Percentiles rank a stretch among this genome's conserved stretches.
Conservation (phyloP, 768 basidiomycete species). For the Dioszegia aurantiaca region DNA sequence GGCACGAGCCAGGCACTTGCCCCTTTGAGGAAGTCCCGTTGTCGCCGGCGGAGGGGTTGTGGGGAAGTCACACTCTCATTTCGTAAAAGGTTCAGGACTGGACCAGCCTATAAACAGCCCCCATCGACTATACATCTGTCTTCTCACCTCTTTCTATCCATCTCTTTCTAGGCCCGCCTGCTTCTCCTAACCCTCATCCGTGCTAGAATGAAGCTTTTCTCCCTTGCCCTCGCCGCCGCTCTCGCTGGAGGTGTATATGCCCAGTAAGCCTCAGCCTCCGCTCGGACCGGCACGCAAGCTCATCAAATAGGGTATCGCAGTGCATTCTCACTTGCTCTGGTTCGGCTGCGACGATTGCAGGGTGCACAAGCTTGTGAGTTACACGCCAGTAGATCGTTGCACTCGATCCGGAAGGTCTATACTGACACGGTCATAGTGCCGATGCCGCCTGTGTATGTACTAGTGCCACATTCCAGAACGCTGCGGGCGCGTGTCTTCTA, state of each 20-base stretch:
- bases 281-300: slow-evolving; percentile 4
- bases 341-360: slow-evolving; percentile 37
- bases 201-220: slow-evolving; percentile 37
- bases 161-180: background rate
- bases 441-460: slow-evolving; percentile 45
- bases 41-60: too few relatives aligned
- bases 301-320: slow-evolving; percentile 9
- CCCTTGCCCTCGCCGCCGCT: slow-evolving; percentile 27
- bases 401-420: background rate
- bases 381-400: background rate
- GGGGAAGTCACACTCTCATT: too few relatives aligned
- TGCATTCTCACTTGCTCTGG: slow-evolving; percentile 45
- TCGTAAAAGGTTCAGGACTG: too few relatives aligned
- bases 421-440: slow-evolving; percentile 16
- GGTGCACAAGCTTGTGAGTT: slow-evolving; percentile 40
- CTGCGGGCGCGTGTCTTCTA: slow-evolving; percentile 30
- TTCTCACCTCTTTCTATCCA: background rate
- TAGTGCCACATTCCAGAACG: slow-evolving; percentile 39
- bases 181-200: background rate
- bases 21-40: too few relatives aligned
- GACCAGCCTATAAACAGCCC: too few relatives aligned
- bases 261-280: slow-evolving; percentile 21
- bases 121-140: background rate
- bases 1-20: too few relatives aligned
- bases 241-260: slow-evolving; percentile 15